A percentile compares a stretch with the other conserved stretches of the same genome.
Evolutionary conservation across 2,329 filamentous ascomycete species (phyloP).

Genomic region (Aspergillus brunneoviolaceus): DNA sequence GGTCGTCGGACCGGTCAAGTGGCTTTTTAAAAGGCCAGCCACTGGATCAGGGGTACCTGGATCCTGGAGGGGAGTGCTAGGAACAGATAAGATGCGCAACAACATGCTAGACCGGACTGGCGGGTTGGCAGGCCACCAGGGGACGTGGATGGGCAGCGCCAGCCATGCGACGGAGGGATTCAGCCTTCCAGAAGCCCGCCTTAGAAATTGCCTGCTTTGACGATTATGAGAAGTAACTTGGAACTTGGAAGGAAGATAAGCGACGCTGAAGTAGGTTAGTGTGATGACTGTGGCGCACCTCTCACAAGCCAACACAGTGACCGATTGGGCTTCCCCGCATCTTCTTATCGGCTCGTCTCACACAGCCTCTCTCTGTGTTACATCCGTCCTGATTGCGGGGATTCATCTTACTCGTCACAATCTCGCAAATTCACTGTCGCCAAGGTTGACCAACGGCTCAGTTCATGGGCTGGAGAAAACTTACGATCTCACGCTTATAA

Average conservation of each 20-base stretch:
- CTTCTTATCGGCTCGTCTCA: not conserved
- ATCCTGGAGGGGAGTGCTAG: not conserved
- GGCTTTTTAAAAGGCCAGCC: not conserved
- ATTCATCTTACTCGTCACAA: not conserved
- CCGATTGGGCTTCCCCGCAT: not conserved
- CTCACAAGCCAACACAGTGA: not conserved
- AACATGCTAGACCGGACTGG: not conserved
- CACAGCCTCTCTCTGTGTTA: no score
- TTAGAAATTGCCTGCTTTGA: no score
- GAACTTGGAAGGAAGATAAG: not conserved
- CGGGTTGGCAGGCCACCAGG: no score
- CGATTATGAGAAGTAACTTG: no score
- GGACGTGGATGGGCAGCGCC: no score
- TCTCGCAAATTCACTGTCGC: not conserved
- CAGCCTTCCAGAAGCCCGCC: no score
- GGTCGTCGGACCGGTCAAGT: conserved; percentile 15
- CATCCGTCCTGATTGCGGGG: not conserved
- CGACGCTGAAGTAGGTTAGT: not conserved
- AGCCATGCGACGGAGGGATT: no score
- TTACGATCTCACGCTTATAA: conserved; percentile 1
- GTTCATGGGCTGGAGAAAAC: not conserved
- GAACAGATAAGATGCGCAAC: not conserved
- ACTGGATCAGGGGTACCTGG: conserved; percentile 1
- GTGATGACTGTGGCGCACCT: not conserved
- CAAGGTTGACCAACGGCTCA: not conserved